Conservation (phyloP, 2,329 filamentous ascomycete species). For the Stagonosporopsis vannaccii region DNA sequence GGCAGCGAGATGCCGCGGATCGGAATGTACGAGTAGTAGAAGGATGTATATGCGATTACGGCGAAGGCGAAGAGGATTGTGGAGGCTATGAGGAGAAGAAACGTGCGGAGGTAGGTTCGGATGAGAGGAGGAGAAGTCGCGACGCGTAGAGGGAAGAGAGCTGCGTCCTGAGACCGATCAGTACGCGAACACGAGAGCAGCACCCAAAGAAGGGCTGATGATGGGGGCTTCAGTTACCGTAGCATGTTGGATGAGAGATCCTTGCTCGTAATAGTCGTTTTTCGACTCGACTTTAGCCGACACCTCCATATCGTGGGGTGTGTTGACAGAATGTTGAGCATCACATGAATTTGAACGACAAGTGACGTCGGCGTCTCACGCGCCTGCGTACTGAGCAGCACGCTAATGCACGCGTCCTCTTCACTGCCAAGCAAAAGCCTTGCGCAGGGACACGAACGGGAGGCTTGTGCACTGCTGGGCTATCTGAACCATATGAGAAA, state of each 20-base stretch:
- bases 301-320: slow-evolving; percentile 4
- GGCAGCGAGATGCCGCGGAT: slow-evolving; percentile 67
- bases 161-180: slow-evolving; percentile 54
- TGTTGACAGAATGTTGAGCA: slow-evolving; percentile 23
- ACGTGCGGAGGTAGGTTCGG: slow-evolving; percentile 68
- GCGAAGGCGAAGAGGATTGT: slow-evolving; percentile 65
- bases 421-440: slow-evolving; percentile 1
- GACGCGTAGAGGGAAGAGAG: slow-evolving; percentile 62
- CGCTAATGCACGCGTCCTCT: slow-evolving; percentile 28
- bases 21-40: slow-evolving; percentile 74
- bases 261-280: slow-evolving; percentile 25
- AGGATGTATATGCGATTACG: slow-evolving; percentile 67
- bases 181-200: background rate
- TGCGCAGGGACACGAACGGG: slow-evolving; percentile 19
- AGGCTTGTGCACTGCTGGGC: slow-evolving; percentile 22
- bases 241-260: slow-evolving; percentile 24
- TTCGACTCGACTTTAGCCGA: slow-evolving; percentile 34
- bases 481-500: slow-evolving; percentile 3
- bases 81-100: slow-evolving; percentile 62
- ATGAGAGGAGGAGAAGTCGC: slow-evolving; percentile 68
- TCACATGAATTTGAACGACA: slow-evolving; percentile 31
- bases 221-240: slow-evolving; percentile 27
- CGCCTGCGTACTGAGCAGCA: slow-evolving; percentile 32
- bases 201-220: background rate
- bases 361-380: slow-evolving; percentile 38